These are phyloP conservation scores for Acacia melanoxylon DNA, from an alignment of 306 rosid genomes.

Conservation along the genomic window DNA sequence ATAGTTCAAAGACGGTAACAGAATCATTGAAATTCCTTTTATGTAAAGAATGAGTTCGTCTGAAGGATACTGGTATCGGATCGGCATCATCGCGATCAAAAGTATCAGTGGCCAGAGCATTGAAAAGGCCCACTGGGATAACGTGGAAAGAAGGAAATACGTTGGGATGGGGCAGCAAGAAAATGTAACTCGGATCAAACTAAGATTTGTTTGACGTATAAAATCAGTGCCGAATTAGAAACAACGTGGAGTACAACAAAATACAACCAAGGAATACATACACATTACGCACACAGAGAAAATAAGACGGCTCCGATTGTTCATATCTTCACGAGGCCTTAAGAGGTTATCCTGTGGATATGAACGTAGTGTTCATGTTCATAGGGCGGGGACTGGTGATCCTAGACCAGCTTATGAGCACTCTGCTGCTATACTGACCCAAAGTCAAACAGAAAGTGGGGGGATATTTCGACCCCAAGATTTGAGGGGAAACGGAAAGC, in stretches of 20 bases:
- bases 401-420: background rate
- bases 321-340: background rate
- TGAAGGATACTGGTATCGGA: slow-evolving; percentile 40
- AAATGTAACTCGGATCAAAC: background rate
- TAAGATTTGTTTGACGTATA: background rate
- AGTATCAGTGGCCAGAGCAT: slow-evolving; percentile 32
- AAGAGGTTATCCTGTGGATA: background rate
- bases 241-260: background rate
- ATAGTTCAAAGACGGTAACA: slow-evolving; percentile 12
- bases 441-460: background rate
- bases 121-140: background rate
- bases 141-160: slow-evolving; percentile 8
- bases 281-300: background rate
- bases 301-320: background rate
- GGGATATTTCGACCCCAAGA: background rate
- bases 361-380: background rate
- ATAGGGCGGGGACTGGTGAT: background rate
- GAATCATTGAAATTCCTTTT: slow-evolving; percentile 17
- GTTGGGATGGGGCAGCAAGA: background rate
- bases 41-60: background rate
- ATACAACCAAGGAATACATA: background rate
- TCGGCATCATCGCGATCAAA: slow-evolving; percentile 36
- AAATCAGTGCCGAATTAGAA: background rate
- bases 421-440: background rate
- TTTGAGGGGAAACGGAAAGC: background rate